Percentiles rank a stretch among this genome's conserved stretches.
Evolutionary conservation across 805 yeast species (phyloP).

Genomic region (Huiozyma naganishii): DNA sequence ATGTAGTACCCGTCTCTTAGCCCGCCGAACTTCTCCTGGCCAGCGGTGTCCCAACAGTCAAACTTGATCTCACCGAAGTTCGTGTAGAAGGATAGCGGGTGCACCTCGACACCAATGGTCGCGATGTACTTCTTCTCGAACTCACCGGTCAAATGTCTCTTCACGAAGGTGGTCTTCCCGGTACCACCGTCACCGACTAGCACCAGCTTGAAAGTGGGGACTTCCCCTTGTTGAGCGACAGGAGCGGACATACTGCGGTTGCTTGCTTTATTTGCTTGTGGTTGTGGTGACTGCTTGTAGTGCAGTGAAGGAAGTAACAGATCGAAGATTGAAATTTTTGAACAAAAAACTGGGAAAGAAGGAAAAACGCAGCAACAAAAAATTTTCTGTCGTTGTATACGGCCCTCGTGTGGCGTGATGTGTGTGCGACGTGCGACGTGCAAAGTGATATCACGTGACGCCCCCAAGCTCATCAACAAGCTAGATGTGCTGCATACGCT

Average conservation of each 20-base stretch:
- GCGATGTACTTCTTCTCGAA: constrained; percentile 98
- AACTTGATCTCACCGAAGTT: constrained; percentile 97
- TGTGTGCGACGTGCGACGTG: no score
- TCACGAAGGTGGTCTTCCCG: constrained; percentile 99
- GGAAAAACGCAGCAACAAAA: not conserved
- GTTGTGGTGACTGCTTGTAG: not conserved
- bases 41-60: constrained; percentile 99
- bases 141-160: constrained; percentile 99
- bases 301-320: no score
- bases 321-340: no score
- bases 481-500: no score
- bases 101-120: constrained; percentile 98
- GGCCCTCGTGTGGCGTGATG: not conserved
- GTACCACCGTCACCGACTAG: constrained; percentile 99
- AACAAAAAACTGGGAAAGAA: no score
- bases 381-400: not conserved
- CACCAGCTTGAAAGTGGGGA: constrained; percentile 96
- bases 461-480: no score
- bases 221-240: constrained; percentile 32
- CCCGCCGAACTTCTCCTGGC: constrained; percentile 99
- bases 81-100: constrained; percentile 96
- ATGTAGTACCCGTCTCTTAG: constrained; percentile 99
- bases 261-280: not conserved
- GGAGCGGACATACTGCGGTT: constrained; percentile 7
- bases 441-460: no score